Percentiles rank a stretch among this genome's conserved stretches.
Evolutionary conservation across 2,329 filamentous ascomycete species (phyloP).

Genomic region (Colletotrichum truncatum): DNA sequence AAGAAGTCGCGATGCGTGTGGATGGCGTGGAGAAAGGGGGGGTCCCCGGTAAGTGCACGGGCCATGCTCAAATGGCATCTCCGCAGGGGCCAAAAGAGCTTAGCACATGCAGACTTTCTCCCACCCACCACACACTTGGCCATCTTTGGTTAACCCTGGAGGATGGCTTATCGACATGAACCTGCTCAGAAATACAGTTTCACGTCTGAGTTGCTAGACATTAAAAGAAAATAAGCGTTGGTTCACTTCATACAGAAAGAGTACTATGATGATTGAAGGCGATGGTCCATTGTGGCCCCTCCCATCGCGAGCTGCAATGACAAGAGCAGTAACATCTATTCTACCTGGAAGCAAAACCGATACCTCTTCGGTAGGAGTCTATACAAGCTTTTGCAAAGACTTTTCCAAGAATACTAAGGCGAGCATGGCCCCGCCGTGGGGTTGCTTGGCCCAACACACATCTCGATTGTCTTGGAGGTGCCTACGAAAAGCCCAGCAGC

Average conservation of each 20-base stretch:
- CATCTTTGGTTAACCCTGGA: not conserved
- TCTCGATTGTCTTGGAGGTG: not conserved
- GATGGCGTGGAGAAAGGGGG: constrained; percentile 23
- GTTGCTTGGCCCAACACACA: not conserved
- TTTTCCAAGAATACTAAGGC: constrained; percentile 24
- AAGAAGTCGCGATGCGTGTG: constrained; percentile 27
- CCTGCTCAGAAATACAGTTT: not conserved
- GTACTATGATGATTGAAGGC: too few species aligned
- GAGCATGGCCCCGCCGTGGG: not conserved
- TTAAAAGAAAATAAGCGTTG: not conserved
- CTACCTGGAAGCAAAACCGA: rapidly evolving
- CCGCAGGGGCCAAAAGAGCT: not conserved
- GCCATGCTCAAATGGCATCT: constrained; percentile 11
- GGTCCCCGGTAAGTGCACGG: constrained; percentile 4
- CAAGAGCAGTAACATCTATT: too few species aligned
- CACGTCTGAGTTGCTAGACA: not conserved
- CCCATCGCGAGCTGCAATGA: too few species aligned
- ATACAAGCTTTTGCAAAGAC: constrained; percentile 26
- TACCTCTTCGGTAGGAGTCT: not conserved
- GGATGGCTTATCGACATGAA: not conserved
- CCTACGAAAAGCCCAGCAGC: not conserved
- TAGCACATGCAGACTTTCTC: not conserved
- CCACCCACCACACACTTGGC: not conserved
- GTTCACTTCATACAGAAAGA: too few species aligned
- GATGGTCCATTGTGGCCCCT: too few species aligned